Evolutionary conservation across 208 protist genomes (phyloP).

Genomic region (Leishmania major): DNA sequence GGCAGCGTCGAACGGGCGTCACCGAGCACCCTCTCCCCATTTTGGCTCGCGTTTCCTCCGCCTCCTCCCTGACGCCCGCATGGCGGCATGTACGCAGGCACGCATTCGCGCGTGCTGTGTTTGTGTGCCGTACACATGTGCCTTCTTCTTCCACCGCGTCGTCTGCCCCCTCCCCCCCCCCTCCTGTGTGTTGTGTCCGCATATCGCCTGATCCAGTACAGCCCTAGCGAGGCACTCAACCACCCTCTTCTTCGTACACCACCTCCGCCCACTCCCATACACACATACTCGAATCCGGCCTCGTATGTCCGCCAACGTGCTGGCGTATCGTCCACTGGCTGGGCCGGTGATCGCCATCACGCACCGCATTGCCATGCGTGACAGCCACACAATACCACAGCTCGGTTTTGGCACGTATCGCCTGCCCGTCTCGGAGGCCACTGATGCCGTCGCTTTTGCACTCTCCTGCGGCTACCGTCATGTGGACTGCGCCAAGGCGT

Average conservation of each 20-base stretch:
- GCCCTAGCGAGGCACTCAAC: not conserved
- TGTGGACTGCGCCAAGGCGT: constrained; percentile 91
- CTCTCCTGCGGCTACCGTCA: constrained; percentile 85
- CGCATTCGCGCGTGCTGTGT: not conserved
- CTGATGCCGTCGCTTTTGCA: constrained; percentile 63
- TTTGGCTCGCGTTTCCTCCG: not conserved
- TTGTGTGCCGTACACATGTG: not conserved
- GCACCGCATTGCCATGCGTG: constrained; percentile 46
- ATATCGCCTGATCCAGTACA: not conserved
- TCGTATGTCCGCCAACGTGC: constrained; percentile 7
- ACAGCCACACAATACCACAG: constrained; percentile 71
- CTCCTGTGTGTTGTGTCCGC: not conserved
- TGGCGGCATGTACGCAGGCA: not conserved
- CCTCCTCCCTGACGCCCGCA: not conserved
- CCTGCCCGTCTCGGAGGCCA: constrained; percentile 47
- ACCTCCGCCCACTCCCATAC: not conserved
- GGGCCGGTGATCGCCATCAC: constrained; percentile 25
- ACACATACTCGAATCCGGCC: not conserved
- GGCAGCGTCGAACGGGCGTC: not conserved
- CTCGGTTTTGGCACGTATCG: constrained; percentile 92
- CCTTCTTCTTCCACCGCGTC: not conserved
- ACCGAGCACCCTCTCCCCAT: not conserved
- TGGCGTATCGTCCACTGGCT: constrained; percentile 26
- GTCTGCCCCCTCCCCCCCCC: not conserved
- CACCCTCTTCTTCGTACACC: not conserved